Conservation (phyloP, 805 yeast species). For the Isabelozyma gotoi region DNA sequence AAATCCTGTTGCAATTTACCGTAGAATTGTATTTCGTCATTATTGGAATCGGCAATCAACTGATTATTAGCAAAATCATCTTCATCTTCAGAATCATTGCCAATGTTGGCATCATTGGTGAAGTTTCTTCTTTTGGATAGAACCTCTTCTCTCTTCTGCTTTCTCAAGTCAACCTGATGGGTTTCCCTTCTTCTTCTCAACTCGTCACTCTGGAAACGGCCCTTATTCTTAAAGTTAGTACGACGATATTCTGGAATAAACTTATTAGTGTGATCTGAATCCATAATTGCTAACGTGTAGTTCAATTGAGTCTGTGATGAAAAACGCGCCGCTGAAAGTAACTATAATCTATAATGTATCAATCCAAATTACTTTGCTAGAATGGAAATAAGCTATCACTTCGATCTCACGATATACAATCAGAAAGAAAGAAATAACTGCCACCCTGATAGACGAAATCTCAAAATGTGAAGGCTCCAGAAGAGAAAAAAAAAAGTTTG, state of each 20-base stretch:
- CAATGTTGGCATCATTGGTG: slow-evolving; percentile 33
- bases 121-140: slow-evolving; percentile 91
- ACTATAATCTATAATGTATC: background rate
- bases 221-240: slow-evolving; percentile 92
- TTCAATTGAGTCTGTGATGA: too few species aligned
- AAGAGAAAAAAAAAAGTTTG: background rate
- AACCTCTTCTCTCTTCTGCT: slow-evolving; percentile 94
- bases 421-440: background rate
- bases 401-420: too few species aligned
- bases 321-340: background rate
- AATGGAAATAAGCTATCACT: background rate
- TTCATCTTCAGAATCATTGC: slow-evolving; percentile 43
- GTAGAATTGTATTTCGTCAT: slow-evolving; percentile 42
- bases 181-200: slow-evolving; percentile 97
- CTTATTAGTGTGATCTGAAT: slow-evolving; percentile 71
- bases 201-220: slow-evolving; percentile 92
- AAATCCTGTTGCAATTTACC: slow-evolving; percentile 55
- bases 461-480: background rate
- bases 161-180: slow-evolving; percentile 93
- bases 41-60: slow-evolving; percentile 45
- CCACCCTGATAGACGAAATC: background rate
- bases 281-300: slow-evolving; percentile 45
- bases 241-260: slow-evolving; percentile 97
- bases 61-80: slow-evolving; percentile 24
- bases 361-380: too few species aligned